A percentile compares a stretch with the other conserved stretches of the same genome.
Evolutionary conservation across 192 early-diverging fungal species (phyloP).

Genomic region (Coemansia sp.): DNA sequence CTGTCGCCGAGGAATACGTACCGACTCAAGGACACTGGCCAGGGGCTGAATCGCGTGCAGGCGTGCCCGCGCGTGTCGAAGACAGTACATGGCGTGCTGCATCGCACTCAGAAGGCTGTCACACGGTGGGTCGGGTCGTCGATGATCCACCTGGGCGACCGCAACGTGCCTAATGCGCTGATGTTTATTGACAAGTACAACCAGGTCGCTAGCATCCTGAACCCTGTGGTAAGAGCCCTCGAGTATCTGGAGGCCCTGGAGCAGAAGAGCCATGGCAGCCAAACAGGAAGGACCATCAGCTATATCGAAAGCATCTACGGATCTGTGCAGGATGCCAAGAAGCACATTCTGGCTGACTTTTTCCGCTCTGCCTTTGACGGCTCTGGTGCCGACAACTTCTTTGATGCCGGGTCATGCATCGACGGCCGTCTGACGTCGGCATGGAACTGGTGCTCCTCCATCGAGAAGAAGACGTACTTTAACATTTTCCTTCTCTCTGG

Average conservation of each 20-base stretch:
- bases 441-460: constrained; percentile 86
- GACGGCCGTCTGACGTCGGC: constrained; percentile 93
- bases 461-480: constrained; percentile 94
- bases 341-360: constrained; percentile 86
- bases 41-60: constrained; percentile 95
- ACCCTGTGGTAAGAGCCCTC: constrained; percentile 77
- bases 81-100: constrained; percentile 70
- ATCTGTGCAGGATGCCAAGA: constrained; percentile 60
- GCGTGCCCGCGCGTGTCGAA: constrained; percentile 77
- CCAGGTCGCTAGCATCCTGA: constrained; percentile 94
- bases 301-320: constrained; percentile 76
- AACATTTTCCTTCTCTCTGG: constrained; percentile 80
- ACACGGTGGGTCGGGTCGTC: constrained; percentile 92
- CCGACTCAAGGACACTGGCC: constrained; percentile 92
- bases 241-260: constrained; percentile 68
- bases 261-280: not conserved
- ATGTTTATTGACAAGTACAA: constrained; percentile 99
- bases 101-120: constrained; percentile 57
- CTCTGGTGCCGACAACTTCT: constrained; percentile 88
- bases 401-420: constrained; percentile 91
- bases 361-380: constrained; percentile 97
- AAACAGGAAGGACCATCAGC: constrained; percentile 54
- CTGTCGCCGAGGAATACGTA: constrained; percentile 70
- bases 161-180: constrained; percentile 97
- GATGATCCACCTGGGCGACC: constrained; percentile 96